Percentiles rank a stretch among this genome's conserved stretches.
These are phyloP conservation scores for Plasmodium vinckei DNA, from an alignment of 169 alveolate species.

Conservation along the genomic window DNA sequence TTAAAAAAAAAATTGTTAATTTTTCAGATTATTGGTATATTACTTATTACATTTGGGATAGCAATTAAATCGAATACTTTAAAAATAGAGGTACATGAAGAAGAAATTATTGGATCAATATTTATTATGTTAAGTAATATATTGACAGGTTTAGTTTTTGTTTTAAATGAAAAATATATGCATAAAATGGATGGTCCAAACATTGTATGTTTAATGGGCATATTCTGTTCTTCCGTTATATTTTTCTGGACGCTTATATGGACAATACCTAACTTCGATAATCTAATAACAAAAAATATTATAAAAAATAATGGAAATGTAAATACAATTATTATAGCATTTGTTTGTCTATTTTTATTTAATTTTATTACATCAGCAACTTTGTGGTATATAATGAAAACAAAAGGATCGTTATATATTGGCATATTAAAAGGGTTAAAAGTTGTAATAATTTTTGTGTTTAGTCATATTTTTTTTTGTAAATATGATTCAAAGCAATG, in stretches of 20 bases:
- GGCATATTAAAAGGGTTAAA: constrained; percentile 81
- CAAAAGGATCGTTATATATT: constrained; percentile 78
- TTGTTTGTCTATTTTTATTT: constrained; percentile 72
- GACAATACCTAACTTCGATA: constrained; percentile 80
- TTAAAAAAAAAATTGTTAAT: constrained; percentile 64
- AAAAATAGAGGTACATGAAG: constrained; percentile 73
- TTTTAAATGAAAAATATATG: constrained; percentile 81
- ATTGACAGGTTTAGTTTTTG: constrained; percentile 80
- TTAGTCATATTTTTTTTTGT: constrained; percentile 81
- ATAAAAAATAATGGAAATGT: constrained; percentile 72
- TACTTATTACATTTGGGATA: constrained; percentile 78
- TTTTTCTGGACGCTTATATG: constrained; percentile 79
- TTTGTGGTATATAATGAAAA: constrained; percentile 79
- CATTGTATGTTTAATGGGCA: constrained; percentile 84
- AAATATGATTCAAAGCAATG: constrained; percentile 82
- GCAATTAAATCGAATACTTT: constrained; percentile 80
- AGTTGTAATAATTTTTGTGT: constrained; percentile 77
- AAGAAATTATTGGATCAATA: constrained; percentile 78
- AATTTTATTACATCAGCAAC: constrained; percentile 79
- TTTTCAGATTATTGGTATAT: constrained; percentile 71
- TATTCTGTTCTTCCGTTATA: constrained; percentile 66
- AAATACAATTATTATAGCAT: constrained; percentile 58
- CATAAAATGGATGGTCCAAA: constrained; percentile 80
- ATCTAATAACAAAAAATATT: constrained; percentile 72
- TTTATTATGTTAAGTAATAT: constrained; percentile 74